Evolutionary conservation across 1,284 basidiomycete species (phyloP).

Genomic region (Sporisorium iseilematis-ciliati): DNA sequence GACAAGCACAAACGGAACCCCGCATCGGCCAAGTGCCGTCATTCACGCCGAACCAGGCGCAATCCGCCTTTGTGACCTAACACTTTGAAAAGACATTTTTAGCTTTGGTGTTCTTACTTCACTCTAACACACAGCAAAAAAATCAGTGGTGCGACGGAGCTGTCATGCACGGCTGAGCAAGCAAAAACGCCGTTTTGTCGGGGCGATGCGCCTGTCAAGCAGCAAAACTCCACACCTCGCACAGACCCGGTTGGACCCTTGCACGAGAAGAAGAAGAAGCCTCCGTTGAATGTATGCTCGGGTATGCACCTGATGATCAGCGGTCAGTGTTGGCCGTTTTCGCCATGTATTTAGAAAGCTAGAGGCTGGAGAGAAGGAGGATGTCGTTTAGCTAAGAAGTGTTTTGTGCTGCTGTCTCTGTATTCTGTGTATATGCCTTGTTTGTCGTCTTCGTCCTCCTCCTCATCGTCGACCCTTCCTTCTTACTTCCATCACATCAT

Average conservation of each 20-base stretch:
- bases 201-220: neutral
- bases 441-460: neutral
- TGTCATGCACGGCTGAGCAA: constrained; percentile 36
- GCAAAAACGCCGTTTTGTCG: constrained; percentile 1
- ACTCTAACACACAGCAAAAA: constrained; percentile 18
- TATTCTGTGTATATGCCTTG: neutral
- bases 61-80: neutral
- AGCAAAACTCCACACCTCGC: constrained; percentile 3
- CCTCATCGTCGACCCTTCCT: neutral
- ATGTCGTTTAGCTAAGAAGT: constrained; percentile 1
- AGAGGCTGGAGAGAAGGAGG: too few species aligned
- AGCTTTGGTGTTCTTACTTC: neutral
- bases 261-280: neutral
- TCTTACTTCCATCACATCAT: neutral
- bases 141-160: too few species aligned
- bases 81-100: neutral
- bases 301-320: constrained; percentile 30
- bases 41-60: neutral
- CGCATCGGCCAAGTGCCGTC: constrained; percentile 5
- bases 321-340: neutral
- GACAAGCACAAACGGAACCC: constrained; percentile 2
- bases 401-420: neutral
- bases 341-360: too few species aligned
- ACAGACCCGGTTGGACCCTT: constrained; percentile 10
- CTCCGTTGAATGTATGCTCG: too few species aligned